Percentiles rank a stretch among this genome's conserved stretches.
Conservation (phyloP, 768 basidiomycete species). For the Lepiota venenata region DNA sequence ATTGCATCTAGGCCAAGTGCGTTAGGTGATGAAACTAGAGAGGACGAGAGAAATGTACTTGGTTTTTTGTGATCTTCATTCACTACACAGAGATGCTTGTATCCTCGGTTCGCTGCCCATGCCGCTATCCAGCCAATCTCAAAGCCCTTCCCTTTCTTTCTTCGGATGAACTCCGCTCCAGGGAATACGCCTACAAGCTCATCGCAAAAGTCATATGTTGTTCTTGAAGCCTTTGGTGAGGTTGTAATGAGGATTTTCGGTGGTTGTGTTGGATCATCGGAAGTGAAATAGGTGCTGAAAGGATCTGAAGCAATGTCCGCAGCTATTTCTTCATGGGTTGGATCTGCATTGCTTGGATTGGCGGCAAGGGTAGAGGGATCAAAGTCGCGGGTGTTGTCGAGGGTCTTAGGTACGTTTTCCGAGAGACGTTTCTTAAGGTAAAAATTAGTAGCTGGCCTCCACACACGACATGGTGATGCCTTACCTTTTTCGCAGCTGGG, state of each 20-base stretch:
- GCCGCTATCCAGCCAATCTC: slow-evolving; percentile 88
- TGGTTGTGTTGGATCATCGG: slow-evolving; percentile 65
- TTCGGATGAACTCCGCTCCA: slow-evolving; percentile 83
- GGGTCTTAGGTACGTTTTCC: slow-evolving; percentile 85
- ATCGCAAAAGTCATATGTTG: slow-evolving; percentile 90
- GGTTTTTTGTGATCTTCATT: slow-evolving; percentile 95
- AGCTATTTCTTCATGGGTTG: slow-evolving; percentile 50
- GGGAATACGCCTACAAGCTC: slow-evolving; percentile 89
- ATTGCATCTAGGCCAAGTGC: slow-evolving; percentile 67
- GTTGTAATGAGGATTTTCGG: slow-evolving; percentile 92
- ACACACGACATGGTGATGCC: slow-evolving; percentile 12
- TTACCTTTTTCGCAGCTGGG: slow-evolving; percentile 77
- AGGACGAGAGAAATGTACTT: slow-evolving; percentile 52
- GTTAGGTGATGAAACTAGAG: slow-evolving; percentile 3
- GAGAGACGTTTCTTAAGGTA: slow-evolving; percentile 66
- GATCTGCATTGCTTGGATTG: slow-evolving; percentile 34
- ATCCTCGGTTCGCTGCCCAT: slow-evolving; percentile 90
- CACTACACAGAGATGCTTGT: slow-evolving; percentile 86
- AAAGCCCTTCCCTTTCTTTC: slow-evolving; percentile 88
- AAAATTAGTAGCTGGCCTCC: background rate
- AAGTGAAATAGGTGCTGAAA: slow-evolving; percentile 74
- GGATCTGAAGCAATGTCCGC: slow-evolving; percentile 72
- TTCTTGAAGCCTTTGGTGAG: slow-evolving; percentile 81
- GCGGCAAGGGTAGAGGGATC: slow-evolving; percentile 67
- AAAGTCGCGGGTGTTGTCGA: slow-evolving; percentile 91